Base-by-base conservation (phyloP, 2,329 filamentous ascomycete species). In the Dactylellina drechsleri region DNA sequence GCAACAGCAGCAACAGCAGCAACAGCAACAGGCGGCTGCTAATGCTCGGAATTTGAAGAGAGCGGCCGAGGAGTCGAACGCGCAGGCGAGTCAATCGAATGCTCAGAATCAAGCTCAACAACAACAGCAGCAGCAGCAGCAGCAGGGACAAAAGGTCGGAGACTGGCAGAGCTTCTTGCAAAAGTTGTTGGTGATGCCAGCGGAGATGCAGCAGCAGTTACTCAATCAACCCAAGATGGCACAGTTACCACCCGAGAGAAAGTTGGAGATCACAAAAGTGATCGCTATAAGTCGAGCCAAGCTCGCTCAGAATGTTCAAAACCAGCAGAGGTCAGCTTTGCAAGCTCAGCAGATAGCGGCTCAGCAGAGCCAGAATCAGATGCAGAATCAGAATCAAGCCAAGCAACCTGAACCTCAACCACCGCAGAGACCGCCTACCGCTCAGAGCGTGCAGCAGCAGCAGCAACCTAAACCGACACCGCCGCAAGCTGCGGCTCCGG, bases 131-230 rank as follows among this genome's bases (percentile, higher is more conserved):
- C 64, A 68, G 31, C 58, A 71, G 50, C 58, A 64, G 23, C 45
- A 26, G 31, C 57, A 53, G n/a, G 4, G 13, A 36, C 13, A 54
- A 15, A 59, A 66, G 26, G 56, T 40, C 1, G 52, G 53, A 4
- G 70, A 75, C 36, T 75, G 61, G 60, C 57, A 62, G 45, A 65
- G 23, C 4, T 75, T 75, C 28, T 15, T 75, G 57, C 71, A 75
- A 52, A 68, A 50, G 53, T 31, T 75, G 1, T 57, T 65, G 52
- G 40, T 50, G 20, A 74, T 74, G 68, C 68, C 68, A 4, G 31
- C 50, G 7, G 68, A 74, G 31, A 66, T 66, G 54, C 68, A 74
- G 20, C 49, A 66, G 8, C 47, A 56, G 4, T 31, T 74, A 1
- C 15, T 74, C 23, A 60, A 66, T 20, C 62, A 66, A n/a, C 68